Base-by-base conservation (phyloP, 78 protist species). In the Speleostelium caveatum region DNA sequence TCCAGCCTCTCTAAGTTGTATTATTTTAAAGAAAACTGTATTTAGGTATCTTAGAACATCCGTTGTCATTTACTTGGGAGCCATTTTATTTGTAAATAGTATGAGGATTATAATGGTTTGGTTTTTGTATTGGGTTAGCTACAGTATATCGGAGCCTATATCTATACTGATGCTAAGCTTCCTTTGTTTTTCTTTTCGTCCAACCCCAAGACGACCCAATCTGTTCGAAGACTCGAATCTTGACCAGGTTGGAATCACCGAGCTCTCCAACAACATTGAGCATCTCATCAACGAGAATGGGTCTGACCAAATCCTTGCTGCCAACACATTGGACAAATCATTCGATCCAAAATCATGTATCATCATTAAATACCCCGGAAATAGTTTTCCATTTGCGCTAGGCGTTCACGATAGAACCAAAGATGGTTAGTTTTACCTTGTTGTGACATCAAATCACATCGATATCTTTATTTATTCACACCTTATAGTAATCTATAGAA, bases 31-130 rank as follows among this genome's bases (percentile, higher is more conserved):
- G 72, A 76, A 49, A 45, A 66, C 51, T 42, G 76, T 73, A 53
- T 73, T 86, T 53, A 58, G 51, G 21, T 55, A 67, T 10, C 39
- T 86, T 1, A 86, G 93, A 73, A 58, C 87, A 22, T 12, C 93
- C 5, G 74, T 86, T n/a, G 86, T 86, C 8, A 17, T 86, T 6
- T 86, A 86, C 68, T 69, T 86, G 24, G 79, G 93, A 19, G 76
- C 69, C 21, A 86, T 86, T 42, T 53, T 86, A 14, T 55, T 86
- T 73, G 93, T 73, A 41, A 86, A 86, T 73, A 69, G 87, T 68
- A 60, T 86, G 55, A 66, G 83, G 30, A 73, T 86, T 21, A 63
- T 86, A 19, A 75, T 75, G 75, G 87, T 86, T 35, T 86, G 93
- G 93, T 49, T 19, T 58, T 41, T 86, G 22, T 76, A 73, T 86